Evolutionary conservation across 2,329 filamentous ascomycete genomes (phyloP), one percentile per base, ranked within the genome.

Genomic region (Colletotrichum brevisporum): DNA sequence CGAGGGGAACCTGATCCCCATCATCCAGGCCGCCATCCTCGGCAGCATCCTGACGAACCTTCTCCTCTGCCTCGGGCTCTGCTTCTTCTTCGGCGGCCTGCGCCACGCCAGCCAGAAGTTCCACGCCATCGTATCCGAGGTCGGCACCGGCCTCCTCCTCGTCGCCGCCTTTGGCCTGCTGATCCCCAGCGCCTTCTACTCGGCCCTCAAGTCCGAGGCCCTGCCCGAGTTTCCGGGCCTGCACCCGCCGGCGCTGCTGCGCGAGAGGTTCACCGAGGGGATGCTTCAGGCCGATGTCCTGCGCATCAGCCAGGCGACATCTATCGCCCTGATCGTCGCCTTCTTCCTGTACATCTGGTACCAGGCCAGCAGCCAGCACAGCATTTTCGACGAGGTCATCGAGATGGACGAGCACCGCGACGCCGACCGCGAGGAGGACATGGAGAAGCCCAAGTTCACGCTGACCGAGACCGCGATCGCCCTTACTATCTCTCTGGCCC

Each of bases 41-140:
- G 90, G 91, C 13, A 92, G 89, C 2, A 91, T 92, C 52, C 75
- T 93, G 57, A 90, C 91, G 13, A 93, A 92, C 54, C 77, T 92
- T 36, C 79, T 92, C 10, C 84, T 93, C 1, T 93, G 91, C 71
- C 79, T 92, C 31, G 91, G 91, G 0, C 77, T 88, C 36, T 93
- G 91, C 76, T 93, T 93, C 79, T 86, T 92, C 62, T 83, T 88
- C 15, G 91, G 91, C 27, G 91, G 91, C 5, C 74, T 92, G 15
- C 83, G 83, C 55, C 84, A 87, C 48, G 82, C 88, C 12, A 85
- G 87, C 69, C 87, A 92, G 72, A 83, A 83, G 41, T 92, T 92
- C 76, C 88, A 91, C 71, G 84, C 88, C 63, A 88, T 88, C 2
- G 83, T 93, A n/a, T 90, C 88, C 65, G 91, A 93, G 77, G 89